A percentile compares a stretch with the other conserved stretches of the same genome.
These are phyloP conservation scores for Blastobotrys muscicola DNA, from an alignment of 805 yeast genomes.

Conservation along the genomic window DNA sequence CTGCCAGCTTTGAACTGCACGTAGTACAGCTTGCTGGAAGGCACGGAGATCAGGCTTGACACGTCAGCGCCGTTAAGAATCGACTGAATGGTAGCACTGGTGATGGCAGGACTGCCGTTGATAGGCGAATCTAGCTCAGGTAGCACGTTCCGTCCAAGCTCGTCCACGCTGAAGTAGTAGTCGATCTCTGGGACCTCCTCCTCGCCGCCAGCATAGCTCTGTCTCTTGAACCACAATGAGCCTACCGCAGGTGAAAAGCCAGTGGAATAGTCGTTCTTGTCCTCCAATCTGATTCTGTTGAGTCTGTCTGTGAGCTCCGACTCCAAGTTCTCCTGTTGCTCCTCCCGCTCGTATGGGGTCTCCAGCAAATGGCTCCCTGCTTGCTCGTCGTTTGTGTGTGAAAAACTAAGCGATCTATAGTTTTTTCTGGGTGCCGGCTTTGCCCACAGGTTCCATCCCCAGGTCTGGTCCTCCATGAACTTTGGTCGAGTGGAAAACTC, in stretches of 20 bases:
- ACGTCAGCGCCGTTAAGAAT: constrained; percentile 1
- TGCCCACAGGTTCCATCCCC: constrained; percentile 1
- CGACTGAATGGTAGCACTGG: background rate
- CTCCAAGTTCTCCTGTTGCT: constrained; percentile 2
- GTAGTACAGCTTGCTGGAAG: constrained; percentile 37
- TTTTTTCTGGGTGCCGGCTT: constrained; percentile 7
- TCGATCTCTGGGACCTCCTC: constrained; percentile 5
- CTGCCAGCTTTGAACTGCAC: constrained; percentile 76
- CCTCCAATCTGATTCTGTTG: background rate
- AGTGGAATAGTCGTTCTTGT: background rate
- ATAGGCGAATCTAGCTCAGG: background rate
- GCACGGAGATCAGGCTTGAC: constrained; percentile 16
- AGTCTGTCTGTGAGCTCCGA: constrained; percentile 1
- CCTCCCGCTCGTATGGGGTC: constrained; percentile 13
- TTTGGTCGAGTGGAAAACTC: constrained; percentile 36
- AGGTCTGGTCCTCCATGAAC: constrained; percentile 5
- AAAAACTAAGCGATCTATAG: constrained; percentile 9
- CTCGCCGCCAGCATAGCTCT: background rate
- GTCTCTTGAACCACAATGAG: constrained; percentile 6
- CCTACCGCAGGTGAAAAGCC: constrained; percentile 3
- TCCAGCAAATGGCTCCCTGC: constrained; percentile 13
- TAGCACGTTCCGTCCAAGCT: constrained; percentile 12
- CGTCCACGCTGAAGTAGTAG: constrained; percentile 13
- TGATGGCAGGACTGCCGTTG: no score
- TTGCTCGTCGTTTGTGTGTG: constrained; percentile 7